Evolutionary conservation across 2,329 filamentous ascomycete genomes (phyloP).

Genomic region (Didymellaceae sp.): DNA sequence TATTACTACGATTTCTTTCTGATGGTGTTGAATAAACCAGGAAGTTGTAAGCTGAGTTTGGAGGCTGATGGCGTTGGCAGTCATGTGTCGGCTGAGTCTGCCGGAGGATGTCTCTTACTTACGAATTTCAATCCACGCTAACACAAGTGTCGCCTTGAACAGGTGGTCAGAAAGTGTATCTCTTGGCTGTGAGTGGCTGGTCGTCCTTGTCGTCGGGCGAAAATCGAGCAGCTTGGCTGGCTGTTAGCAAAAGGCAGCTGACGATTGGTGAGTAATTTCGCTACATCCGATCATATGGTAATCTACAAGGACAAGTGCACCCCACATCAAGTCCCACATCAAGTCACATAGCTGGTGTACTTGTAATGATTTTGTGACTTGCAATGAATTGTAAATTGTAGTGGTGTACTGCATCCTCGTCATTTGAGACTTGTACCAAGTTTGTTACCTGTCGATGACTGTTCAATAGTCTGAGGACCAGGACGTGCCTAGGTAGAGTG

Average conservation of each 20-base stretch:
- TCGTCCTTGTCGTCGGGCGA: neutral
- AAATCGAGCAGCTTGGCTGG: slow-evolving; percentile 12
- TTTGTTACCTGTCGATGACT: slow-evolving; percentile 11
- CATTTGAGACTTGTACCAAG: slow-evolving; percentile 5
- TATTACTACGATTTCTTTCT: neutral
- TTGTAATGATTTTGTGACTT: slow-evolving; percentile 7
- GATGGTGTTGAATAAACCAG: neutral
- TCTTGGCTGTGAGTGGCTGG: slow-evolving; percentile 3
- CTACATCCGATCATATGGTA: slow-evolving; percentile 18
- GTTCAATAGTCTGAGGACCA: neutral
- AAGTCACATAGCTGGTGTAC: slow-evolving; percentile 1
- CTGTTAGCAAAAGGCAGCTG: slow-evolving; percentile 8
- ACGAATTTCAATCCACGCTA: slow-evolving; percentile 15
- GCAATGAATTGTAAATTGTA: neutral
- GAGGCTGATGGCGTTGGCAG: slow-evolving; percentile 15
- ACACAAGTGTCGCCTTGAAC: neutral
- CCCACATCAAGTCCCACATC: slow-evolving; percentile 3
- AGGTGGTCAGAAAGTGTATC: slow-evolving; percentile 15
- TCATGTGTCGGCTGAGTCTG: slow-evolving; percentile 15
- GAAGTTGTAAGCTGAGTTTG: slow-evolving; percentile 8
- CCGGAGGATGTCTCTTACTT: slow-evolving; percentile 7
- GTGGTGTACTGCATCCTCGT: slow-evolving; percentile 12
- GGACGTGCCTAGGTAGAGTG: neutral
- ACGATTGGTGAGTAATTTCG: slow-evolving; percentile 12
- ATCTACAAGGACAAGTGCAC: slow-evolving; percentile 5